A percentile compares a stretch with the other conserved stretches of the same genome.
These are phyloP conservation scores for Neospermospora avenae DNA, from an alignment of 2,329 filamentous ascomycete species.

Conservation along the genomic window DNA sequence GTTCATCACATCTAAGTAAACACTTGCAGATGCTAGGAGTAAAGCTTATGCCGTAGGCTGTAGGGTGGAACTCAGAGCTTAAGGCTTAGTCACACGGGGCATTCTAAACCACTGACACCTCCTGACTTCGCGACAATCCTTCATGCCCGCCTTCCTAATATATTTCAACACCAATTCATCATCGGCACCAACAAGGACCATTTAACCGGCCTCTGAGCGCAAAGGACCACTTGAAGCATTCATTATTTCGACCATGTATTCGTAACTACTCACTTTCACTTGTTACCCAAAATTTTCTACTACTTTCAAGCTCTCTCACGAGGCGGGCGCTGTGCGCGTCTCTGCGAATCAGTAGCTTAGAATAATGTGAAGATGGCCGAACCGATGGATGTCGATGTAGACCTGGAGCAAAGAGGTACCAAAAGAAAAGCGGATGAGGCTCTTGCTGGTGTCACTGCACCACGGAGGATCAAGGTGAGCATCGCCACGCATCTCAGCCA, in stretches of 20 bases:
- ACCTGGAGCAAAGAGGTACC: slow-evolving; percentile 34
- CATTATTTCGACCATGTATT: neutral
- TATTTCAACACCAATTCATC: neutral
- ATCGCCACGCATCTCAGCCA: neutral
- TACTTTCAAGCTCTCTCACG: too few relatives aligned
- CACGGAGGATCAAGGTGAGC: slow-evolving; percentile 47
- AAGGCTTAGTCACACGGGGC: neutral
- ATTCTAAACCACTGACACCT: neutral
- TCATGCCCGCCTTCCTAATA: neutral
- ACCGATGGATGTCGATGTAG: slow-evolving; percentile 41
- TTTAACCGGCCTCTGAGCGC: neutral
- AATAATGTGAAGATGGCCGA: slow-evolving; percentile 29
- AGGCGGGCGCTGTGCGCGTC: neutral
- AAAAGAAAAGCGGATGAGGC: slow-evolving; percentile 50
- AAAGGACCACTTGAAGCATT: neutral
- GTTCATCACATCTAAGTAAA: too few relatives aligned
- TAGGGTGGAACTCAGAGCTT: neutral
- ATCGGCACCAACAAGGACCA: neutral
- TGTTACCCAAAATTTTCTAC: neutral
- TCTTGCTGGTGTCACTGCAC: slow-evolving; percentile 38
- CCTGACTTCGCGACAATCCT: neutral
- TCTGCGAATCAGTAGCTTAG: neutral
- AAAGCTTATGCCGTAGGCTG: neutral
- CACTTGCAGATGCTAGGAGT: too few relatives aligned
- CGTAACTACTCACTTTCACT: neutral